Conservation (phyloP, 2,329 filamentous ascomycete genomes). For the Penicillium sp. region DNA sequence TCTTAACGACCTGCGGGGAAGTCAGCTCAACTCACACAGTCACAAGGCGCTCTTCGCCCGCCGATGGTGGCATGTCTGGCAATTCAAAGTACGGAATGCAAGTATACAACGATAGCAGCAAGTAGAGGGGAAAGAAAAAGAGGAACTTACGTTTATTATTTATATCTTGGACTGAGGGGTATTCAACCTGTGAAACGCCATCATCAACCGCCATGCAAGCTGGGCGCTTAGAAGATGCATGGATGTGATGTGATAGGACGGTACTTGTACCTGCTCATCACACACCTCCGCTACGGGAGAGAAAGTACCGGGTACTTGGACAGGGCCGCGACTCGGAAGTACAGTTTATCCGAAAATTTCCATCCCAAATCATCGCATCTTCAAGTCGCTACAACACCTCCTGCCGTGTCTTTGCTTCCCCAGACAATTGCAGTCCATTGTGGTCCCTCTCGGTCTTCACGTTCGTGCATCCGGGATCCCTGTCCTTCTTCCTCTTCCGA, state of each 20-base stretch:
- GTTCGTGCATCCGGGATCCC: not conserved
- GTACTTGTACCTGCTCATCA: constrained; percentile 13
- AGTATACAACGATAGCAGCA: not conserved
- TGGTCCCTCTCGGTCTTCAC: not conserved
- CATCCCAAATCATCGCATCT: constrained; percentile 14
- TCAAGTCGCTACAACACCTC: constrained; percentile 3
- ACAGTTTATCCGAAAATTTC: constrained; percentile 40
- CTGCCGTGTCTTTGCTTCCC: not conserved
- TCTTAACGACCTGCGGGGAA: constrained; percentile 18
- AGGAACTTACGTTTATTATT: constrained; percentile 13
- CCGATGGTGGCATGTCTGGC: constrained; percentile 44
- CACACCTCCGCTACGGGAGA: constrained; percentile 2
- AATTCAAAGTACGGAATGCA: not conserved
- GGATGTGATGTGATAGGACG: constrained; percentile 18
- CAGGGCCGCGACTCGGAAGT: constrained; percentile 11
- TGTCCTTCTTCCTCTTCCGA: not conserved
- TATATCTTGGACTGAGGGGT: constrained; percentile 19
- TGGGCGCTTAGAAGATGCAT: constrained; percentile 20
- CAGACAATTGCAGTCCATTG: constrained; percentile 4
- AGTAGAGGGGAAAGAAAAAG: not conserved
- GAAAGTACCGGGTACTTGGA: constrained; percentile 5
- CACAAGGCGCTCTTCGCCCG: constrained; percentile 47
- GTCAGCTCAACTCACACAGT: constrained; percentile 42
- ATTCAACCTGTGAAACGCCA: constrained; percentile 14
- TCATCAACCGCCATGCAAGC: constrained; percentile 19